These are phyloP conservation scores for Saccharomycopsis sp. DNA, from an alignment of 805 yeast genomes.

Conservation along the genomic window DNA sequence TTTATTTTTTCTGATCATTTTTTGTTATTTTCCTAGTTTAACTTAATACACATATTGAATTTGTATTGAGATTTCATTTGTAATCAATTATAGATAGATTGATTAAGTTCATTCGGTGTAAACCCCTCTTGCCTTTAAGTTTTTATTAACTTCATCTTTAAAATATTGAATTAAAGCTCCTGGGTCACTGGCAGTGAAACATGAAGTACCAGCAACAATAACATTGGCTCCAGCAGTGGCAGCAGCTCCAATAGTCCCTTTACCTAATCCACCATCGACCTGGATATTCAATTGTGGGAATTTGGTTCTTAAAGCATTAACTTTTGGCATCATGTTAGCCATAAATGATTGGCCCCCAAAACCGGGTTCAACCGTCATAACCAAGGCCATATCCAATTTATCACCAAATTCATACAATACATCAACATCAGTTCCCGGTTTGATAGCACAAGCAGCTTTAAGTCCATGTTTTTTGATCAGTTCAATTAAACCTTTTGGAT, in stretches of 20 bases:
- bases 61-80: not conserved
- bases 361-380: conserved; percentile 99
- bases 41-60: not conserved
- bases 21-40: not conserved
- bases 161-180: conserved; percentile 59
- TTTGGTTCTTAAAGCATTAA: conserved; percentile 56
- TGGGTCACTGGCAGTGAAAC: conserved; percentile 79
- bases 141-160: conserved; percentile 48
- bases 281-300: conserved; percentile 80
- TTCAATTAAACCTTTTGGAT: conserved; percentile 64
- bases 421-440: conserved; percentile 86
- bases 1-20: not conserved
- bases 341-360: conserved; percentile 97
- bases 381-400: conserved; percentile 82
- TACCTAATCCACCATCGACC: conserved; percentile 94
- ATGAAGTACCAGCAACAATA: conserved; percentile 94
- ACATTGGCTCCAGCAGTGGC: conserved; percentile 98
- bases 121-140: conserved; percentile 37
- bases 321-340: conserved; percentile 95
- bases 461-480: conserved; percentile 72
- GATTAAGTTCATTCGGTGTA: too few species aligned
- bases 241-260: conserved; percentile 73
- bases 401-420: conserved; percentile 68
- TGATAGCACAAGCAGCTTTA: conserved; percentile 89
- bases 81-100: too few species aligned